Evolutionary conservation across 2,329 filamentous ascomycete species (phyloP).

Genomic region (Hymenoscyphus infarciens): DNA sequence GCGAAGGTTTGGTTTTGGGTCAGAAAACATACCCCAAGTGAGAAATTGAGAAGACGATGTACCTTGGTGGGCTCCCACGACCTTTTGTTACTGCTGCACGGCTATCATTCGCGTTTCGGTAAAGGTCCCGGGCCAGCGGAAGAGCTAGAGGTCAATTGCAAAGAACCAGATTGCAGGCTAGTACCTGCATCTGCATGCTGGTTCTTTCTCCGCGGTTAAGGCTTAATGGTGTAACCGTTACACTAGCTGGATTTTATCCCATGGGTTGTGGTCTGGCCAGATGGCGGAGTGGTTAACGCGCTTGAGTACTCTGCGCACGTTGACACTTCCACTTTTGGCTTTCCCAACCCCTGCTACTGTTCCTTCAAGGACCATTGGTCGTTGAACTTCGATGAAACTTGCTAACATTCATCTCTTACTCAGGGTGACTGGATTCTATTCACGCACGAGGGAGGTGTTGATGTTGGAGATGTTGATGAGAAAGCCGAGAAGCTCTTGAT

Average conservation of each 20-base stretch:
- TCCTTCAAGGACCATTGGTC: neutral
- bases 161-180: constrained; percentile 21
- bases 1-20: neutral
- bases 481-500: constrained; percentile 99
- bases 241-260: neutral
- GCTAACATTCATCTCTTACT: constrained; percentile 21
- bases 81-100: constrained; percentile 24
- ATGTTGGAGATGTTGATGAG: constrained; percentile 97
- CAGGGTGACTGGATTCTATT: constrained; percentile 99
- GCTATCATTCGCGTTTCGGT: constrained; percentile 19
- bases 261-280: neutral
- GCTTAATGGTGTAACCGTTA: constrained; percentile 8
- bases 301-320: no score
- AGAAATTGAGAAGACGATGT: constrained; percentile 12
- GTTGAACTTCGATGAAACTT: constrained; percentile 15
- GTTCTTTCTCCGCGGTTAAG: constrained; percentile 17
- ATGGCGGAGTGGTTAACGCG: neutral
- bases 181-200: constrained; percentile 25
- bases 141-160: constrained; percentile 24
- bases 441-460: constrained; percentile 98
- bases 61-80: constrained; percentile 24
- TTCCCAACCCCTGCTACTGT: neutral
- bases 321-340: neutral
- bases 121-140: constrained; percentile 32
- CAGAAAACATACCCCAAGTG: neutral